Conservation (phyloP, 371 early-diverging fungal genomes). For the Mortierella sp. region DNA sequence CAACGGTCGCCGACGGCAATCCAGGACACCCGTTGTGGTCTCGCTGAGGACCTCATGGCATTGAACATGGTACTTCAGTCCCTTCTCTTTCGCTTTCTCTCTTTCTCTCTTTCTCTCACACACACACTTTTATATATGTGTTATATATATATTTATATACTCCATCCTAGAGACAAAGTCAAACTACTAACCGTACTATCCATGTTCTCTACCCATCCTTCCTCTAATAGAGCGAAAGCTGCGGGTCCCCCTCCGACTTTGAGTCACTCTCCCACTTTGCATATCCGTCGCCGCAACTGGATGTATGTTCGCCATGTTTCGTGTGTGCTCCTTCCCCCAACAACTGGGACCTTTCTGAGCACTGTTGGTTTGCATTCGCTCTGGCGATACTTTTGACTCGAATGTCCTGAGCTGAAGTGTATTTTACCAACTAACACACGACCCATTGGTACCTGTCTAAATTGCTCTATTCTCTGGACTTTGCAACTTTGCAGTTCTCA, state of each 20-base stretch:
- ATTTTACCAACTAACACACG: not conserved
- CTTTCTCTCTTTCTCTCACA: not conserved
- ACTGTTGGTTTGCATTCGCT: not conserved
- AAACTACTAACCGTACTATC: not conserved
- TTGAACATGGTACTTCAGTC: too few species aligned
- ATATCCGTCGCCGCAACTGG: slow-evolving; percentile 32
- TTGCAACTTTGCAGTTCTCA: slow-evolving; percentile 16
- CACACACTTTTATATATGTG: not conserved
- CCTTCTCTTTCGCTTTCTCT: not conserved
- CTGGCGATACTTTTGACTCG: not conserved
- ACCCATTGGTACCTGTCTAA: not conserved
- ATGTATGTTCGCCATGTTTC: slow-evolving; percentile 21
- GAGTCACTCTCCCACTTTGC: slow-evolving; percentile 29
- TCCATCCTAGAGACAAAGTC: not conserved
- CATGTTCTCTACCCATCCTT: too few species aligned
- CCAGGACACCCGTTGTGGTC: too few species aligned
- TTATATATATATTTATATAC: not conserved
- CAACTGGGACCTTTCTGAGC: not conserved
- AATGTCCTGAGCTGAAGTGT: not conserved
- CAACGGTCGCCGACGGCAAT: too few species aligned
- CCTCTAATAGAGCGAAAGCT: slow-evolving; percentile 18
- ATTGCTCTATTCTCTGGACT: not conserved
- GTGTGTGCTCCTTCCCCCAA: not conserved
- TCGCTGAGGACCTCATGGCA: too few species aligned
- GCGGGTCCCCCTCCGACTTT: slow-evolving; percentile 38